These are phyloP conservation scores for Turnera subulata DNA, from an alignment of 345 rosid species.

Conservation along the genomic window DNA sequence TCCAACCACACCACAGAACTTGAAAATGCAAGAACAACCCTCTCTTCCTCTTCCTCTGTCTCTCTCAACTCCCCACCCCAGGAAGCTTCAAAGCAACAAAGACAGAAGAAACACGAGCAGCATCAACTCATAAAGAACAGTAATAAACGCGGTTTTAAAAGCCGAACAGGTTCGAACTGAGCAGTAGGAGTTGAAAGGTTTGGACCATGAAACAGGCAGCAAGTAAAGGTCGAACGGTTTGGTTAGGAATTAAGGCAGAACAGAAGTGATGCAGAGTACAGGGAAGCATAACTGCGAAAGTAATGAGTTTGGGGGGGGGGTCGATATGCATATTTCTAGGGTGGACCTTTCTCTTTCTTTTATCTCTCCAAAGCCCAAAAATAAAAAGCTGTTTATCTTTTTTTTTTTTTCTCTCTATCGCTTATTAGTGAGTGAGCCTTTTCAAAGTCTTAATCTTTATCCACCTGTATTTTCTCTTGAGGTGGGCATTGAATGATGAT, in stretches of 20 bases:
- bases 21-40: not conserved
- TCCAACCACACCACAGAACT: not conserved
- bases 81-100: not conserved
- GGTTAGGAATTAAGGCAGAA: slow-evolving; percentile 12
- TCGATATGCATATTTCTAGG: slow-evolving; percentile 23
- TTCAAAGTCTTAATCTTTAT: slow-evolving; percentile 12
- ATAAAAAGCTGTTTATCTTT: not conserved
- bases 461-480: too few species aligned
- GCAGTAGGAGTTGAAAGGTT: not conserved
- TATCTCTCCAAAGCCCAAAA: too few species aligned
- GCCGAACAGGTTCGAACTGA: slow-evolving; percentile 14
- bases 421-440: not conserved
- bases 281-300: slow-evolving; percentile 7
- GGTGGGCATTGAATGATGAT: slow-evolving; percentile 18
- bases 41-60: not conserved
- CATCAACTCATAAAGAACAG: too few species aligned
- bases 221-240: slow-evolving; percentile 18
- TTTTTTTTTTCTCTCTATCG: slow-evolving; percentile 4
- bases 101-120: too few species aligned
- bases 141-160: too few species aligned
- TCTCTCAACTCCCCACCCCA: too few species aligned
- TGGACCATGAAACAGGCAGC: not conserved
- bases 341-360: slow-evolving; percentile 5
- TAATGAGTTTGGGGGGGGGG: slow-evolving; percentile 7
- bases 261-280: slow-evolving; percentile 16